Evolutionary conservation across 192 early-diverging fungal species (phyloP).

Genomic region (Pecoramyces ruminantium): DNA sequence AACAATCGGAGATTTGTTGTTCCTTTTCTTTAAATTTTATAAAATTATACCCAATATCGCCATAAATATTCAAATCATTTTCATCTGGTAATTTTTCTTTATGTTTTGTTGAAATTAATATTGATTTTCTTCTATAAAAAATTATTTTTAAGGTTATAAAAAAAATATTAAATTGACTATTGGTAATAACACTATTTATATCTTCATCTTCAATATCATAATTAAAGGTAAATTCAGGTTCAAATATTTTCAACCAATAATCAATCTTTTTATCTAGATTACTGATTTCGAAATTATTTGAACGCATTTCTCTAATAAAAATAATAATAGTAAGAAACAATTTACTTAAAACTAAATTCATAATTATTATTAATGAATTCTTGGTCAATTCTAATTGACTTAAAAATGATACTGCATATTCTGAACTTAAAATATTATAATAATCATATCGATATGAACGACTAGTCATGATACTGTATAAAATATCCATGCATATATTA

Average conservation of each 20-base stretch:
- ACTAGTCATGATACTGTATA: background rate
- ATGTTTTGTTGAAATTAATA: background rate
- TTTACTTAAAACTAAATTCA: background rate
- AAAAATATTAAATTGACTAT: background rate
- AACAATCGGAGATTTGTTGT: background rate
- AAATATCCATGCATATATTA: background rate
- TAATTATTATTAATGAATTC: background rate
- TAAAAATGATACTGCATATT: background rate
- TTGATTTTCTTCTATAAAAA: background rate
- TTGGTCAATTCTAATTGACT: background rate
- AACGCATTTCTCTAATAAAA: background rate
- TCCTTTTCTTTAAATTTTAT: background rate
- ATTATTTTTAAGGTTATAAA: background rate
- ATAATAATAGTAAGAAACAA: background rate
- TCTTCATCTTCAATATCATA: background rate
- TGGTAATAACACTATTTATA: background rate
- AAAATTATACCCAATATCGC: background rate
- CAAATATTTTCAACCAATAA: background rate
- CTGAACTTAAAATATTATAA: background rate
- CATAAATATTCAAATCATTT: background rate
- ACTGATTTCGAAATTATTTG: background rate
- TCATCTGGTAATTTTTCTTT: background rate
- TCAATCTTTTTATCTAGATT: background rate
- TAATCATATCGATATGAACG: background rate
- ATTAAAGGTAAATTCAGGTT: background rate